Evolutionary conservation across 2,329 filamentous ascomycete genomes (phyloP), one percentile per base, ranked within the genome.

Genomic region (Pseudogymnoascus sp.): DNA sequence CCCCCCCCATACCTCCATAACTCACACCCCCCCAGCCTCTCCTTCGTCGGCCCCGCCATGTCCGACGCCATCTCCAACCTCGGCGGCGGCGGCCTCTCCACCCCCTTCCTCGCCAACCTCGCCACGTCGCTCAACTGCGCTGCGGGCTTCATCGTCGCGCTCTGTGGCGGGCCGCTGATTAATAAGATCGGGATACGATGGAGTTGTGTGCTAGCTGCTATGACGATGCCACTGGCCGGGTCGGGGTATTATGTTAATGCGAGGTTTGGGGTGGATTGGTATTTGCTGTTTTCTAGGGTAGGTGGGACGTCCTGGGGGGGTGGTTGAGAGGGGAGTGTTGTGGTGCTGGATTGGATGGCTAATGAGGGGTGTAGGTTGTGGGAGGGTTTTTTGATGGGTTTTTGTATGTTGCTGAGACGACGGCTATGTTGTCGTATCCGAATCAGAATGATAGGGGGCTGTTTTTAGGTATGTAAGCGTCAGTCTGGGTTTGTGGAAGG

Each of bases 161-260:
- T 66, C 2, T 71, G 74, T 7, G 75, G 75, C 19, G 75, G 75
- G 0, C 75, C 75, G 1, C 61, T 76, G 59, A 76, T 76, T 65
- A 76, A 75, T 66, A 76, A 75, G 60, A 62, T 76, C 6, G 75
- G 75, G 12, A 76, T 76, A 62, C 74, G 72, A 56, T 73, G 71
- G 70, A 70, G 72, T 3, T 76, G 75, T 66, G 66, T 76, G 33
- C 72, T 77, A 41, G 75, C 73, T 6, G 73, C 73, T 6, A 11
- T 72, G 2, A 64, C 71, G 0, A 73, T 76, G 60, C 75, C 75
- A 0, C 65, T 77, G 41, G 67, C 68, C 0, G 74, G 74, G 1
- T 75, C 73, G 12, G 71, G 72, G 11, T 75, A 73, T 62, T 75
- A 75, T 60, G 70, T 70, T 37, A 74, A 67, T 43, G 72, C 72